A percentile compares a stretch with the other conserved stretches of the same genome.
phyloP scores from a whole-genome alignment of 768 basidiomycete species.

The Tricholoma terreum region DNA sequence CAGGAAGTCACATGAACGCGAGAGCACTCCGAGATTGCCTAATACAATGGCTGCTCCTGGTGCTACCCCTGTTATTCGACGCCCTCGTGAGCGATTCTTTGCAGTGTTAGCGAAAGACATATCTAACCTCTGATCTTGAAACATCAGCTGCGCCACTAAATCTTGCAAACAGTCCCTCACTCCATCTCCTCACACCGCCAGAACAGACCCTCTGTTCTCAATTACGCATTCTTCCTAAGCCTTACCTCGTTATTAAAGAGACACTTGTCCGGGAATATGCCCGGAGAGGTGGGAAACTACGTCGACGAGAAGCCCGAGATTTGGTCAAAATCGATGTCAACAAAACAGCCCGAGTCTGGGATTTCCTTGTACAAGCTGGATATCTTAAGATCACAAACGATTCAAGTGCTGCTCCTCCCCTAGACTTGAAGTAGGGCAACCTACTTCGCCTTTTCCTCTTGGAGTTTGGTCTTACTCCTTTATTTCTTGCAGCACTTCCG shows the following conservation, averaged over 20 bases:
- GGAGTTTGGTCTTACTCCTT: not conserved
- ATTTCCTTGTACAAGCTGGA: conserved; percentile 85
- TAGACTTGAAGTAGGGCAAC: conserved; percentile 36
- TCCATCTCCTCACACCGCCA: conserved; percentile 84
- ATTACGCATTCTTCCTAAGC: conserved; percentile 89
- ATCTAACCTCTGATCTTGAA: conserved; percentile 2
- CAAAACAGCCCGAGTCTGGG: conserved; percentile 91
- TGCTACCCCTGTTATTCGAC: conserved; percentile 36
- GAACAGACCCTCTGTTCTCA: conserved; percentile 88
- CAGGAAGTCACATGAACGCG: conserved; percentile 54
- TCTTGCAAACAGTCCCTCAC: conserved; percentile 83
- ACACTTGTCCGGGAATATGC: conserved; percentile 92
- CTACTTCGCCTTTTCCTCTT: not conserved
- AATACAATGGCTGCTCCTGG: conserved; percentile 29
- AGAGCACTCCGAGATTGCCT: conserved; percentile 52
- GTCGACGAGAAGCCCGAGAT: conserved; percentile 84
- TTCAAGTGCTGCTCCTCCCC: conserved; percentile 30
- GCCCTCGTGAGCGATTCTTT: conserved; percentile 36
- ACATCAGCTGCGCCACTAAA: conserved; percentile 67
- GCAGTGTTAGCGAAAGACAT: not conserved
- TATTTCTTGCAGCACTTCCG: conserved; percentile 4
- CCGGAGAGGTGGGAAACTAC: conserved; percentile 81
- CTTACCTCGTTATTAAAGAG: conserved; percentile 95
- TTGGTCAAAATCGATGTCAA: conserved; percentile 92
- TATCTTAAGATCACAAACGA: conserved; percentile 71